Percentiles rank a stretch among this genome's conserved stretches.
Evolutionary conservation across 2,329 filamentous ascomycete species (phyloP).

Genomic region (Trichoderma sp.): DNA sequence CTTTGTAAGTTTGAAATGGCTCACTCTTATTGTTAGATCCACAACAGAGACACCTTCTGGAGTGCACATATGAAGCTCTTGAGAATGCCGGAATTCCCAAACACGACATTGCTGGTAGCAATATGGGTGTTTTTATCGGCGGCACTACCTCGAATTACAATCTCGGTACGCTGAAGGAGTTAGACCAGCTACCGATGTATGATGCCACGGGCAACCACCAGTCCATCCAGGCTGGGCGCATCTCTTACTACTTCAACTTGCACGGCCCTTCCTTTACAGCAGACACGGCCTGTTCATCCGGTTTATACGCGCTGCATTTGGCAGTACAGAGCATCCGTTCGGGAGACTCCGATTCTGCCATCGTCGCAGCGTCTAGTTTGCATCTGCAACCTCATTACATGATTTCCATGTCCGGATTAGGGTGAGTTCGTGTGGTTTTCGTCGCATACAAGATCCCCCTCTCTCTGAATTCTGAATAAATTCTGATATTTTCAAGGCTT

Average conservation of each 20-base stretch:
- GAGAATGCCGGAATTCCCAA: constrained; percentile 57
- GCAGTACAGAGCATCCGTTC: constrained; percentile 54
- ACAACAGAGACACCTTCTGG: constrained; percentile 56
- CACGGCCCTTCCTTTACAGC: constrained; percentile 56
- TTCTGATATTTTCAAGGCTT: constrained; percentile 27
- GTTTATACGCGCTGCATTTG: constrained; percentile 53
- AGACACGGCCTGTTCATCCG: constrained; percentile 58
- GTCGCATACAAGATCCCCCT: not conserved
- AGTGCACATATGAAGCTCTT: constrained; percentile 58
- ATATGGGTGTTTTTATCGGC: constrained; percentile 56
- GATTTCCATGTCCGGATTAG: constrained; percentile 40
- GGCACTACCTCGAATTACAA: constrained; percentile 54
- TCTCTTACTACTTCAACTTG: constrained; percentile 61
- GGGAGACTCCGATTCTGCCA: constrained; percentile 51
- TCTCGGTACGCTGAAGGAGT: constrained; percentile 47
- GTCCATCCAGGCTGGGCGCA: constrained; percentile 57
- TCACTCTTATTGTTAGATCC: constrained; percentile 45
- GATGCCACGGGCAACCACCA: constrained; percentile 55
- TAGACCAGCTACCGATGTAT: constrained; percentile 55
- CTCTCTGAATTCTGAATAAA: not conserved
- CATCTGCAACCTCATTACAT: constrained; percentile 51
- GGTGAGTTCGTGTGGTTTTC: constrained; percentile 30
- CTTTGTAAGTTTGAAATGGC: not conserved
- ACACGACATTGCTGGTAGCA: constrained; percentile 50
- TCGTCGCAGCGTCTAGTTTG: constrained; percentile 54